Base-by-base conservation (phyloP, 371 early-diverging fungal genomes). In the Hamiltosporidium tvaerminnensis region DNA sequence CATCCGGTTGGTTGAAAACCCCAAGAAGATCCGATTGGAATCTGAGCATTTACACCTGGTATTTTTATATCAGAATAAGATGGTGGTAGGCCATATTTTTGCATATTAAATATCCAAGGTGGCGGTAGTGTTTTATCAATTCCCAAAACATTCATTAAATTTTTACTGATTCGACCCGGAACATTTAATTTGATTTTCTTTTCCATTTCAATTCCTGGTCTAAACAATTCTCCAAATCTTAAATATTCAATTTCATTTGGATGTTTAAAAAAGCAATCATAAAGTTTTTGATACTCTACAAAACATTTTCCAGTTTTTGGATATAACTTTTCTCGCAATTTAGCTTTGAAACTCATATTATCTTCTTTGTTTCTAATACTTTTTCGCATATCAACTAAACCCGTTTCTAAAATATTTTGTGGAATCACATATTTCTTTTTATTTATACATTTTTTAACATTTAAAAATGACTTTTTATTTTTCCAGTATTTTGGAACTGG, bases 101-200 rank as follows among this genome's bases (percentile, higher is more conserved):
- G 96, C 96, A 93, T 92, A 68, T 89, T 91, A 69, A 91, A 84
- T 30, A 96, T 77, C 91, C 91, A 96, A 38, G 96, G 94, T 39
- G 92, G 91, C n/a, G 96, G 92, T 0, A 89, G 87, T 53, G 84
- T 84, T 31, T 69, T 72, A 16, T 91, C 89, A 72, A 95, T 91
- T 57, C 84, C 85, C 23, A 91, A 76, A 0, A 92, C 94, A 1
- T 81, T 81, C 53, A 82, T 85, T 31, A 96, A 78, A 33, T 87
- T 88, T 52, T 87, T 87, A 16, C 86, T 86, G 12, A 83, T 36
- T 16, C 7, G 76, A 1, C 96, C 94, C 0, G 96, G 92, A 41
- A 86, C 85, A 74, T 85, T 86, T 65, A 85, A 80, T 71, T 88
- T 88, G 7, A 87, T 74, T 64, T 85, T 85, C 33, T 88, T 84